Percentiles rank a stretch among this genome's conserved stretches.
phyloP scores from a whole-genome alignment of 148 eudicot genomes.

The Hydrangea macrophylla region DNA sequence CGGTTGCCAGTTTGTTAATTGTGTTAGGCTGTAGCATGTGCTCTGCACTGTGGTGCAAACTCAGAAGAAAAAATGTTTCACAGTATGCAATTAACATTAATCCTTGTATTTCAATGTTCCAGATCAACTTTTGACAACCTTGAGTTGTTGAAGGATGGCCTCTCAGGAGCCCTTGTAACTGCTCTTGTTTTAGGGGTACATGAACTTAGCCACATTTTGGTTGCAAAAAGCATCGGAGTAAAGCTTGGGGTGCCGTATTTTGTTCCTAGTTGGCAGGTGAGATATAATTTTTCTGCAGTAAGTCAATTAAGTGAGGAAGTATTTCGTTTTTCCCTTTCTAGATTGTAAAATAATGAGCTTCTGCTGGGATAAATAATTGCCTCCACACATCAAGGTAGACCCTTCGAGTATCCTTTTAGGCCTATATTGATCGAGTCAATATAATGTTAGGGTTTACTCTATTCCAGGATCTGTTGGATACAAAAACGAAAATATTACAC shows the following conservation, averaged over 20 bases:
- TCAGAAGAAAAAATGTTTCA: not conserved
- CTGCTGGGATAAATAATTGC: too few relatives aligned
- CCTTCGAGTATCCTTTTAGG: too few relatives aligned
- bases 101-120: conserved; percentile 28
- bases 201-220: conserved; percentile 82
- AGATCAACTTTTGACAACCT: conserved; percentile 82
- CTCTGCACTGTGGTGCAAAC: not conserved
- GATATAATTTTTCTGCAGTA: not conserved
- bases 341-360: too few relatives aligned
- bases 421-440: too few relatives aligned
- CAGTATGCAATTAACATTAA: not conserved
- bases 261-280: conserved; percentile 99
- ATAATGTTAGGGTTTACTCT: too few relatives aligned
- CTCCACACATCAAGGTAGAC: too few relatives aligned
- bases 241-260: conserved; percentile 87
- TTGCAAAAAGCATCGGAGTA: conserved; percentile 65
- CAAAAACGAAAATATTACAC: too few relatives aligned
- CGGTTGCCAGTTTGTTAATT: not conserved
- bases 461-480: too few relatives aligned
- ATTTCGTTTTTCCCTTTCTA: too few relatives aligned
- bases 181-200: conserved; percentile 80
- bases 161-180: conserved; percentile 91
- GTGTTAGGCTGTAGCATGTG: not conserved
- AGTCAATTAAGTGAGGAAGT: not conserved
- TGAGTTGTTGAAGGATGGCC: conserved; percentile 72